These are phyloP conservation scores for Trichoderma sp. DNA, from an alignment of 2,329 filamentous ascomycete species.

Conservation along the genomic window DNA sequence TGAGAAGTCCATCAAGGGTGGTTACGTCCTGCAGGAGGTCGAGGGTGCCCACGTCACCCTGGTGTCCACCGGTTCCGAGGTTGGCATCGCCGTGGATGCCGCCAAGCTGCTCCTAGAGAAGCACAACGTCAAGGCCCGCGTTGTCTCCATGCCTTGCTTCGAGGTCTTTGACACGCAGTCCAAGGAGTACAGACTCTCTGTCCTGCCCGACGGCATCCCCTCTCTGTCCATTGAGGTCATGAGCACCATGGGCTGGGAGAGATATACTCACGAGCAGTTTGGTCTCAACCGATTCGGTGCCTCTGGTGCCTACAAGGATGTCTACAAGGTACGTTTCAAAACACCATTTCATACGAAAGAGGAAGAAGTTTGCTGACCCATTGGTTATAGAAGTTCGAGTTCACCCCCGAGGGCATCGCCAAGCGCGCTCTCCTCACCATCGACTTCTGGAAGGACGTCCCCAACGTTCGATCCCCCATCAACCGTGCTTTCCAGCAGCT, in stretches of 20 bases:
- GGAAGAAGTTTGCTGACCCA: conserved; percentile 40
- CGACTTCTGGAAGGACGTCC: conserved; percentile 94
- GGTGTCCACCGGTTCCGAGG: conserved; percentile 94
- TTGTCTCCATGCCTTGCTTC: conserved; percentile 95
- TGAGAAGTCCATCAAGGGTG: conserved; percentile 89
- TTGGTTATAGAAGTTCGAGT: conserved; percentile 85
- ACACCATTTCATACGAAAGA: neutral
- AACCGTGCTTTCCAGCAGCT: conserved; percentile 98
- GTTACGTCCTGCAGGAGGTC: conserved; percentile 85
- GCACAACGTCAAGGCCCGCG: conserved; percentile 81
- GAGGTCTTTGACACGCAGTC: conserved; percentile 93
- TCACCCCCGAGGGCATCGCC: conserved; percentile 93
- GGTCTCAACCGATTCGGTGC: conserved; percentile 99
- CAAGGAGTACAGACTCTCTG: conserved; percentile 92
- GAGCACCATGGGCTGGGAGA: conserved; percentile 97
- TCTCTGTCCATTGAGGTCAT: conserved; percentile 93
- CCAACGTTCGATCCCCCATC: conserved; percentile 89
- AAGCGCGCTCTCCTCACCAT: conserved; percentile 92
- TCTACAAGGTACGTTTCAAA: conserved; percentile 73
- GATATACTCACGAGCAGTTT: conserved; percentile 99
- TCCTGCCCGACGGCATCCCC: conserved; percentile 92
- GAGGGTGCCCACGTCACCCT: conserved; percentile 84
- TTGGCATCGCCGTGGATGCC: conserved; percentile 88
- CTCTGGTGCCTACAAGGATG: conserved; percentile 94
- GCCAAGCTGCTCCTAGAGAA: conserved; percentile 89